Percentiles rank a stretch among this genome's conserved stretches.
Conservation (phyloP, 306 rosid genomes). For the Arachis stenosperma region DNA sequence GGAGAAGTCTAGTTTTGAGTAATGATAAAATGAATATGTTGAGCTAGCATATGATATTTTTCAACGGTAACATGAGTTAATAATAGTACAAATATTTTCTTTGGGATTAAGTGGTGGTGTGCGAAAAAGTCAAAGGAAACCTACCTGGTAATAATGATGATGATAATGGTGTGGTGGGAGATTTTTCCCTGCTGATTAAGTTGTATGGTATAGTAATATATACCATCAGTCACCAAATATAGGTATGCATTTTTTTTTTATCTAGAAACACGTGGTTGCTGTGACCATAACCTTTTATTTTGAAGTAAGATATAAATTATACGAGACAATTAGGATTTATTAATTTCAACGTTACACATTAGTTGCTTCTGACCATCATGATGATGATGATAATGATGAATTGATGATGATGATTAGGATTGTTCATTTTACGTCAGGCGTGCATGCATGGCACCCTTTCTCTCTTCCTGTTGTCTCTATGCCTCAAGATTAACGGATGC, state of each 20-base stretch:
- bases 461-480: background rate
- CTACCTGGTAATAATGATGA: background rate
- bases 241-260: too few relatives aligned
- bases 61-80: background rate
- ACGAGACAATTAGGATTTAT: too few relatives aligned
- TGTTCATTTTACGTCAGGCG: background rate
- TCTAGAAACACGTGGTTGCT: too few relatives aligned
- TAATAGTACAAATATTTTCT: background rate
- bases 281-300: too few relatives aligned
- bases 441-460: background rate
- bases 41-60: background rate
- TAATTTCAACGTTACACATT: too few relatives aligned
- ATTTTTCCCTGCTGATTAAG: background rate
- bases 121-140: conserved; percentile 3
- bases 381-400: too few relatives aligned
- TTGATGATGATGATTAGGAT: background rate
- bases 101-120: background rate
- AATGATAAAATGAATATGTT: too few relatives aligned
- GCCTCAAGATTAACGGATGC: background rate
- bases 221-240: too few relatives aligned
- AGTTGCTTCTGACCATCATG: too few relatives aligned
- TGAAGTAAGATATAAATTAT: too few relatives aligned
- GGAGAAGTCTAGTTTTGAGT: background rate
- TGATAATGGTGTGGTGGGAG: background rate
- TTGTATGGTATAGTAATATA: too few relatives aligned